Base-by-base conservation (phyloP, 140 eudicot species). In the Bidens hawaiensis region DNA sequence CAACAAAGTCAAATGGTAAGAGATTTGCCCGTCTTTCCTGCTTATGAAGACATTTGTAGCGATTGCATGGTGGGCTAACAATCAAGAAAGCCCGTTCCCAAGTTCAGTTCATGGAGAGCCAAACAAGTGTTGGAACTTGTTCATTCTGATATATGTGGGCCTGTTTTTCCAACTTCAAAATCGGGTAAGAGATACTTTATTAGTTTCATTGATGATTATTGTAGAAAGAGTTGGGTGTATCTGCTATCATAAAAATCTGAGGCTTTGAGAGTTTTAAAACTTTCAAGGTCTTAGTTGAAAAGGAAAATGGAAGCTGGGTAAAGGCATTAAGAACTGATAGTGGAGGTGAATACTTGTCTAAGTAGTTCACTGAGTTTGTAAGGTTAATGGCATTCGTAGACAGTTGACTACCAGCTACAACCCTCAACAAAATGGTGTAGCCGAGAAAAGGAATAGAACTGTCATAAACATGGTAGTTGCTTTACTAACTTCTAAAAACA, bases 101-200 rank as follows among this genome's bases (percentile, higher is more conserved):
- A 41, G 5, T 1, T 5, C 1, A 41, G 47, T 12, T 12, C 5
- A 2, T 41, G 47, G 47, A 1, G 34, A 0, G 47, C 47, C 27
- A 6, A 16, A 30, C 13, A 48, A n/a, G 7, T 3, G 1, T 0
- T 26, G 33, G 70, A 64, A 28, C 21, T 64, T 0, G 1, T 64
- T 7, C 70, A 64, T n/a, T 6, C 55, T 0, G 30, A n/a, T n/a
- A n/a, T n/a, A n/a, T n/a, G 68, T 62, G 68, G 56, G 1, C 57
- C 68, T 1, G 45, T 62, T 2, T 3, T 23, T 4, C 43, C 60
- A 0, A 1, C 12, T 0, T 58, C 48, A 0, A 6, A 10, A 2
- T 9, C 1, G 0, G 30, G 30, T 4, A 58, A 28, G 0, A 28
- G 15, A 3, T 56, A 56, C 10, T 3, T 16, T 0, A 2, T 56